A percentile compares a stretch with the other conserved stretches of the same genome.
phyloP scores from a whole-genome alignment of 2,329 filamentous ascomycete species.

The Colletotrichum melonis region DNA sequence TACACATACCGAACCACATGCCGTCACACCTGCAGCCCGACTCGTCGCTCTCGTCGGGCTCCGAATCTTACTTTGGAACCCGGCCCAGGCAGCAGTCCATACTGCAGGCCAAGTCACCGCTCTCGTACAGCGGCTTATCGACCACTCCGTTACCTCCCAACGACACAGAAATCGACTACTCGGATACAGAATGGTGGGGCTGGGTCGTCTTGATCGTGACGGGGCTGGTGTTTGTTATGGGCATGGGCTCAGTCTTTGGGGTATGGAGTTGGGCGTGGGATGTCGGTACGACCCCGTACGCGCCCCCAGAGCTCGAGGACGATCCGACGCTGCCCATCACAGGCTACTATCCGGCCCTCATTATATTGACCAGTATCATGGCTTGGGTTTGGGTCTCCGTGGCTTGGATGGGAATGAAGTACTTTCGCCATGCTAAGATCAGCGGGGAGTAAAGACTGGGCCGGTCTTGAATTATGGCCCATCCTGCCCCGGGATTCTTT shows the following conservation, averaged over 20 bases:
- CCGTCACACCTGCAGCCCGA: constrained; percentile 56
- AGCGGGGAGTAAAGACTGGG: constrained; percentile 62
- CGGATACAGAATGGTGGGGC: constrained; percentile 97
- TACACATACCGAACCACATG: constrained; percentile 68
- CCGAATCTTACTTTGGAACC: constrained; percentile 71
- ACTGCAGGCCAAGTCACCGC: constrained; percentile 68
- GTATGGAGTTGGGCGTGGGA: constrained; percentile 99
- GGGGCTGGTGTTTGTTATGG: constrained; percentile 95
- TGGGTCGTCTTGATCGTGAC: constrained; percentile 93
- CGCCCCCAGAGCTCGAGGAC: constrained; percentile 93
- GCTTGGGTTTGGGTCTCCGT: constrained; percentile 99
- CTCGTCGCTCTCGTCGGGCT: constrained; percentile 63
- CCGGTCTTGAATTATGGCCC: not conserved
- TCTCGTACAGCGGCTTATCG: constrained; percentile 66
- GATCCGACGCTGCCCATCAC: constrained; percentile 95
- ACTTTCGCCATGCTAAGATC: constrained; percentile 97
- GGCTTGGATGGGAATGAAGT: constrained; percentile 99
- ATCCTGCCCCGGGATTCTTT: not conserved
- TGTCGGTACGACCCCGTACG: constrained; percentile 94
- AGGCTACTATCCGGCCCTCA: constrained; percentile 94
- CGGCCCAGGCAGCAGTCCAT: constrained; percentile 57
- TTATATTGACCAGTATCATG: constrained; percentile 95
- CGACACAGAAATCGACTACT: constrained; percentile 83
- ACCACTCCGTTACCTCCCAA: constrained; percentile 58
- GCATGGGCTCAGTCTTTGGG: constrained; percentile 94